These are phyloP conservation scores for Phlegmacium glaucopus DNA, from an alignment of 768 basidiomycete species.

Conservation along the genomic window DNA sequence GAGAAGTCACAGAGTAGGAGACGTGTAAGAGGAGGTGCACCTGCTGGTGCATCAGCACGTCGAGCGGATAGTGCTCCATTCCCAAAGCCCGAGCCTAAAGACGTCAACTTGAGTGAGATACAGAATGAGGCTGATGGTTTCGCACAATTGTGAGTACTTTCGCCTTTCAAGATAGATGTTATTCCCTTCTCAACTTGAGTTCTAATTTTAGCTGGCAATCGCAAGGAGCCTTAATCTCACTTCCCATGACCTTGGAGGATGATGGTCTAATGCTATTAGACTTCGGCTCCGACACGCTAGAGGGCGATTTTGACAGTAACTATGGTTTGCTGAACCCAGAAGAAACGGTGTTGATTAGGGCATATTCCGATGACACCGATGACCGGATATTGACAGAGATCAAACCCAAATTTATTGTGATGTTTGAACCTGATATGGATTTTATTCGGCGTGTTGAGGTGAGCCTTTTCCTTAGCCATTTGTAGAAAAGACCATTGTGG, in stretches of 20 bases:
- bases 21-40: slow-evolving; percentile 73
- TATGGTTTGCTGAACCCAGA: slow-evolving; percentile 80
- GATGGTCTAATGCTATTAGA: slow-evolving; percentile 30
- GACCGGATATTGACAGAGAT: slow-evolving; percentile 86
- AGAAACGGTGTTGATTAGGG: slow-evolving; percentile 79
- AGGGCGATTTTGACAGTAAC: slow-evolving; percentile 64
- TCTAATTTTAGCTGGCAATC: slow-evolving; percentile 30
- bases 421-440: slow-evolving; percentile 91
- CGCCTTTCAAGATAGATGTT: neutral
- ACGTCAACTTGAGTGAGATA: slow-evolving; percentile 29
- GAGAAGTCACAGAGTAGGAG: slow-evolving; percentile 63
- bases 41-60: slow-evolving; percentile 21
- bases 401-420: slow-evolving; percentile 87
- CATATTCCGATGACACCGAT: slow-evolving; percentile 91
- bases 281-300: slow-evolving; percentile 33
- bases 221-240: slow-evolving; percentile 20
- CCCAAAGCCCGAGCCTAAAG: slow-evolving; percentile 16
- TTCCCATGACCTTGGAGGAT: slow-evolving; percentile 21
- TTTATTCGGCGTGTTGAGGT: slow-evolving; percentile 93
- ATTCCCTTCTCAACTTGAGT: neutral
- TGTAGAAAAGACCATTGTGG: neutral
- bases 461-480: slow-evolving; percentile 12
- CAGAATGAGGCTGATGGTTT: slow-evolving; percentile 50
- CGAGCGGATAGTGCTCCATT: slow-evolving; percentile 12
- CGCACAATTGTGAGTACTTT: slow-evolving; percentile 51